These are phyloP conservation scores for Eucalyptus tenuipes DNA, from an alignment of 345 rosid species.

Conservation along the genomic window DNA sequence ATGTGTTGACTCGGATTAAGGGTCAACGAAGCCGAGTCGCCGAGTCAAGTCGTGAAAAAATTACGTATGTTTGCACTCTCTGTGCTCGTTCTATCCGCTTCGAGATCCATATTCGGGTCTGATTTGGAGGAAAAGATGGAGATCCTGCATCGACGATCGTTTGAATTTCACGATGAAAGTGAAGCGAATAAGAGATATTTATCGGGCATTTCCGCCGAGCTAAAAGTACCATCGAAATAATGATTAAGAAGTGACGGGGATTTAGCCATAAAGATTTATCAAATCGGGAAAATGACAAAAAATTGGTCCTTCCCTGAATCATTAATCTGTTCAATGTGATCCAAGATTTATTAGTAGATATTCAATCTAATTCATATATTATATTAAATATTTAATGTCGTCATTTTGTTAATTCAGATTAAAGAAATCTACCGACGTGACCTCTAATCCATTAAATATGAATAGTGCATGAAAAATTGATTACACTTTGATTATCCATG, in stretches of 20 bases:
- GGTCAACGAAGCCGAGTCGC: neutral
- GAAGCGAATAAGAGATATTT: fast-evolving
- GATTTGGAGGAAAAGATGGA: neutral
- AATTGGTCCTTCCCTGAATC: fast-evolving
- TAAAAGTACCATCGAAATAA: neutral
- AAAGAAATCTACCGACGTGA: fast-evolving
- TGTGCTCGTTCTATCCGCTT: neutral
- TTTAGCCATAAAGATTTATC: neutral
- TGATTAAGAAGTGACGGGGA: neutral
- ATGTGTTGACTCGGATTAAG: neutral
- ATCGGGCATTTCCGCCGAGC: fast-evolving
- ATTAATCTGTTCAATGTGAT: neutral
- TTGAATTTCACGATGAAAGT: fast-evolving
- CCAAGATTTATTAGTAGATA: too few species aligned
- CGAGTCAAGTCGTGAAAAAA: neutral
- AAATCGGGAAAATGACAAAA: neutral
- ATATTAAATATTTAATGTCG: fast-evolving
- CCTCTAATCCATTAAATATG: fast-evolving
- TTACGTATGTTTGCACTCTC: neutral
- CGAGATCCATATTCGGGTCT: neutral
- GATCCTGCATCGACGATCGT: fast-evolving
- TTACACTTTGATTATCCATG: neutral
- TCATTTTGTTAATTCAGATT: fast-evolving
- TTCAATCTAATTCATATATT: fast-evolving
- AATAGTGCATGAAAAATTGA: neutral